Base-by-base conservation (phyloP, 208 protist species). In the Leishmania lainsoni region DNA sequence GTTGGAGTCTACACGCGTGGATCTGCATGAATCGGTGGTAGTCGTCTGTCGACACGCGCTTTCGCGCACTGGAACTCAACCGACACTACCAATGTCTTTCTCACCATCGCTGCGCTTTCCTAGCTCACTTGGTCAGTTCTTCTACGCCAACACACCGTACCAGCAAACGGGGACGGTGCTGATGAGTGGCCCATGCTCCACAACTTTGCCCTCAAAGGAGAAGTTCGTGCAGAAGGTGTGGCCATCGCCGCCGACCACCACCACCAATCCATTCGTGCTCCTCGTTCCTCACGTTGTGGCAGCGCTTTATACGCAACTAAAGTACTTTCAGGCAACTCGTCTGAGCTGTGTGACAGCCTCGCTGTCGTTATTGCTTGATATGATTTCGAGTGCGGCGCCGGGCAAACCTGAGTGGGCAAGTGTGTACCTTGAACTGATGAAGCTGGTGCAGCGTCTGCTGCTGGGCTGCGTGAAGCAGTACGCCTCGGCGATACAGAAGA, bases 311-410 rank as follows among this genome's bases (percentile, higher is more conserved):
- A 72, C 63, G 45, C 82, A 85, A 49, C 65, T 85, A 0, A 79
- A 75, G 20, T 85, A 81, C 77, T 85, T 81, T 45, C 82, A 85
- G 35, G 82, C 78, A 16, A 81, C 82, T 49, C 82, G 82, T 17
- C 82, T 81, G 26, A 72, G 76, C 77, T 85, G 82, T 73, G 65
- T 81, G 22, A 12, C 26, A 26, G 75, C 76, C 51, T 81, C 73
- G 8, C 77, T 85, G 22, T 78, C 77, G 49, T 51, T 85, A 20
- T 73, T 85, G 17, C 71, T 85, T 20, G 68, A 73, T 12, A 42
- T 85, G 22, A 74, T 81, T n/a, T 63, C 82, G 3, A 39, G 17
- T 10, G 65, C 56, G 29, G 35, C 49, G 6, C 49, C 73, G 52
- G 75, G 61, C 2, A 68, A 29, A 26, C 26, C 45, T n/a, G 49